phyloP scores from a whole-genome alignment of 305 asterid species.

The Lippia alba region DNA sequence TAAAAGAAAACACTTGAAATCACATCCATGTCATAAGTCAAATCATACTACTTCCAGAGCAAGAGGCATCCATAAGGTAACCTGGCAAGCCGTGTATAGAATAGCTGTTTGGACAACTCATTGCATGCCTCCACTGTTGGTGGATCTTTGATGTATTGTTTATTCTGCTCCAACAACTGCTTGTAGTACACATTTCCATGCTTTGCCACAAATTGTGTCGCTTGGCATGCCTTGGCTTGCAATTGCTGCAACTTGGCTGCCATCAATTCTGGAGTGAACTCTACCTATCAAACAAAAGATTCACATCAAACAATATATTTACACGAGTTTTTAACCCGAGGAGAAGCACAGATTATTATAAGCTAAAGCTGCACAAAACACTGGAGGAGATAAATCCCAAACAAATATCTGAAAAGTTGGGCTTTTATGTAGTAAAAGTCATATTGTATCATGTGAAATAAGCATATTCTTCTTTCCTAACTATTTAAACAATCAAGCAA shows the following conservation, averaged over 20 bases:
- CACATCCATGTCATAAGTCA: neutral
- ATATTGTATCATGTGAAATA: neutral
- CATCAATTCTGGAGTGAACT: conserved; percentile 51
- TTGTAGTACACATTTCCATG: conserved; percentile 67
- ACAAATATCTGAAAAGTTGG: neutral
- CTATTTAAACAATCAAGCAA: too few relatives aligned
- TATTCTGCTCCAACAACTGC: conserved; percentile 80
- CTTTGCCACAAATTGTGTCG: conserved; percentile 64
- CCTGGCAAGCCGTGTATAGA: conserved; percentile 96
- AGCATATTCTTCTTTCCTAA: neutral
- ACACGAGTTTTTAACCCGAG: neutral
- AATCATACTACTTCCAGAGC: neutral
- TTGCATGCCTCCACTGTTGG: conserved; percentile 80
- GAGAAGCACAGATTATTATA: neutral
- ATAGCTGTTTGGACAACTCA: conserved; percentile 77
- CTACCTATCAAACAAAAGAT: conserved; percentile 33
- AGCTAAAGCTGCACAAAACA: neutral
- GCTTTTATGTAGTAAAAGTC: neutral
- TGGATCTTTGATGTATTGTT: conserved; percentile 77
- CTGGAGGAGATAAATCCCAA: neutral
- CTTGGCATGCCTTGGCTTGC: conserved; percentile 77
- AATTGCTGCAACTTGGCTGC: conserved; percentile 78
- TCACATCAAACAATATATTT: neutral
- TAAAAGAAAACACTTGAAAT: neutral
- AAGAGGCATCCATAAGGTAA: conserved; percentile 32